Percentiles rank a stretch among this genome's conserved stretches.
These are phyloP conservation scores for Silene conica DNA, from an alignment of 148 eudicot genomes.

Conservation along the genomic window DNA sequence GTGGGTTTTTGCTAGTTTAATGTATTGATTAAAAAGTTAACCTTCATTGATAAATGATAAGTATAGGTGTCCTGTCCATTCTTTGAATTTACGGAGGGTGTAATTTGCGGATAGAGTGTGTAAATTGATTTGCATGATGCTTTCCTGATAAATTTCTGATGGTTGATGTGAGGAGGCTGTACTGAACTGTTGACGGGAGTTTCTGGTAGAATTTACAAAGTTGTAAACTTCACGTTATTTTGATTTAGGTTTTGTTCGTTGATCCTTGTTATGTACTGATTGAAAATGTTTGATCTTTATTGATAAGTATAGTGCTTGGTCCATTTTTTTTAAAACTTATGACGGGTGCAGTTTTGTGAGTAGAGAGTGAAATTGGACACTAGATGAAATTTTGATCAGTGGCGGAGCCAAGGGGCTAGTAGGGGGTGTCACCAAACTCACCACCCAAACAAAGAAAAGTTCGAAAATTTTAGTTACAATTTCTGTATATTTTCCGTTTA, in stretches of 20 bases:
- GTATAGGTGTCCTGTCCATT: no score
- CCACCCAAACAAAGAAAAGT: no score
- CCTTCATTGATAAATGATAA: neutral
- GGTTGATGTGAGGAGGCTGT: no score
- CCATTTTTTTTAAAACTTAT: no score
- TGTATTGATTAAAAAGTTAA: neutral
- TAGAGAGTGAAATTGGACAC: neutral
- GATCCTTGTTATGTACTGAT: neutral
- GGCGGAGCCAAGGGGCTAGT: no score
- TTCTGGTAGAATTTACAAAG: neutral
- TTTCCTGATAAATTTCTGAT: neutral
- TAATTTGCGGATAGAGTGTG: neutral
- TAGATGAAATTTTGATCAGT: no score
- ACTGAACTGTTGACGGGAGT: no score
- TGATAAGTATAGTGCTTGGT: no score
- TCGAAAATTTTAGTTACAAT: no score
- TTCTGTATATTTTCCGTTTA: no score
- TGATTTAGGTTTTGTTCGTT: neutral
- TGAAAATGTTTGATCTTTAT: neutral
- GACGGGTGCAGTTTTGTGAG: neutral
- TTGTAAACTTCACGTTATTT: neutral
- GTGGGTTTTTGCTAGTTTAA: no score
- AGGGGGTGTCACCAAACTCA: no score
- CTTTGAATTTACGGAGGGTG: neutral
- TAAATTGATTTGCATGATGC: neutral